Percentiles rank a stretch among this genome's conserved stretches.
These are phyloP conservation scores for Vanderwaltozyma tropicalis DNA, from an alignment of 805 yeast species.

Conservation along the genomic window DNA sequence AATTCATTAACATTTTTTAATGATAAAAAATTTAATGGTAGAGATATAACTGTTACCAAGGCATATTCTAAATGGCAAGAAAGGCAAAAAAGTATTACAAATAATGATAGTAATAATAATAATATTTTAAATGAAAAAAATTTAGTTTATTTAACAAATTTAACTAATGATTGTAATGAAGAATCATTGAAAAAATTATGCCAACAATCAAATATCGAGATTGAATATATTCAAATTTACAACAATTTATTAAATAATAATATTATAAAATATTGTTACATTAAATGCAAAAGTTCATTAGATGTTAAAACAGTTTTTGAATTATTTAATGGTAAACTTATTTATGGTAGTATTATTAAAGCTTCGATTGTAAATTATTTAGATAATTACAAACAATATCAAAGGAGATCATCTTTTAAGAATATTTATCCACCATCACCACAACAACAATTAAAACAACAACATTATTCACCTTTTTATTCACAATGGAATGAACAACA, in stretches of 20 bases:
- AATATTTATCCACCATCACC: not conserved
- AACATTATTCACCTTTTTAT: not conserved
- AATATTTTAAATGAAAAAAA: conserved; percentile 1
- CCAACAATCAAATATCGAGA: conserved; percentile 10
- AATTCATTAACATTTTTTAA: conserved; percentile 29
- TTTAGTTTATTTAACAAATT: conserved; percentile 17
- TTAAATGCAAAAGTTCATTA: conserved; percentile 11
- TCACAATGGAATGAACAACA: too few relatives aligned
- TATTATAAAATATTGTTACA: conserved; percentile 17
- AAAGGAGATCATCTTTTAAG: conserved; percentile 1
- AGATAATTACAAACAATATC: not conserved
- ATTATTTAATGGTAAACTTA: conserved; percentile 16
- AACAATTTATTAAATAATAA: not conserved
- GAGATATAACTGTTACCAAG: conserved; percentile 16
- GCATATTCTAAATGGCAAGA: conserved; percentile 12
- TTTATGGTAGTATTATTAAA: conserved; percentile 20
- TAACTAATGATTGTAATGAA: conserved; percentile 21
- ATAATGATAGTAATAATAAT: not conserved
- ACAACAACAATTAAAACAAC: not conserved
- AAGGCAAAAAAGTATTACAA: conserved; percentile 1
- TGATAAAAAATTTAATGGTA: conserved; percentile 20
- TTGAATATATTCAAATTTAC: conserved; percentile 4
- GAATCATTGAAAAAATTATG: conserved; percentile 18
- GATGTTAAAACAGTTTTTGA: conserved; percentile 16
- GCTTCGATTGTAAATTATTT: conserved; percentile 11